These are phyloP conservation scores for Naegleria fowleri DNA, from an alignment of 208 protist species.

Conservation along the genomic window DNA sequence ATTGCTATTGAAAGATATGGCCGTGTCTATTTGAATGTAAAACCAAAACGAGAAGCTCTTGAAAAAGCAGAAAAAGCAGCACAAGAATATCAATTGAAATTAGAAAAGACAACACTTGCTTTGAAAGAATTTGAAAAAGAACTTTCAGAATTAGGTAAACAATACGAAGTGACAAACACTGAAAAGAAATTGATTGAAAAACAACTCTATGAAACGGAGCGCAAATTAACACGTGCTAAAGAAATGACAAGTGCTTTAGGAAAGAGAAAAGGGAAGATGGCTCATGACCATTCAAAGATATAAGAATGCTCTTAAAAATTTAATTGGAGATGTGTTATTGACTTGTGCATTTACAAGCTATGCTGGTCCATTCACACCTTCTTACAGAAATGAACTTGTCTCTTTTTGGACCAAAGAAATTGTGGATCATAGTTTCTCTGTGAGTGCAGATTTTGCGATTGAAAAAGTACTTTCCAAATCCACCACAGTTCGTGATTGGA, in stretches of 20 bases:
- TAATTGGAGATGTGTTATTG: conserved; percentile 91
- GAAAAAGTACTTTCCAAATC: conserved; percentile 86
- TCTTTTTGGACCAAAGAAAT: conserved; percentile 77
- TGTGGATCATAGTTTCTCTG: conserved; percentile 67
- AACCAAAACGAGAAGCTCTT: conserved; percentile 90
- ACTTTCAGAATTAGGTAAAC: conserved; percentile 75
- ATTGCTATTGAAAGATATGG: conserved; percentile 94
- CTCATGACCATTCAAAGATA: conserved; percentile 80
- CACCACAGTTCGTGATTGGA: conserved; percentile 92
- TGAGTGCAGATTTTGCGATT: conserved; percentile 76
- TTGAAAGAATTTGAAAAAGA: conserved; percentile 84
- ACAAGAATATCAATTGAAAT: conserved; percentile 82
- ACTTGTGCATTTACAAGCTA: conserved; percentile 94
- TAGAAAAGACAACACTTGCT: conserved; percentile 80
- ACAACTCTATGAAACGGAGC: conserved; percentile 76
- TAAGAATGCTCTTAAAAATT: conserved; percentile 71
- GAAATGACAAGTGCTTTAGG: conserved; percentile 92
- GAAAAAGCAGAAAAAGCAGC: conserved; percentile 83
- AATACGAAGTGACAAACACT: conserved; percentile 75
- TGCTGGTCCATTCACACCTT: conserved; percentile 88
- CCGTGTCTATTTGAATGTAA: conserved; percentile 89
- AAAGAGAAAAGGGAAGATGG: conserved; percentile 91
- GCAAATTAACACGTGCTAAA: conserved; percentile 90
- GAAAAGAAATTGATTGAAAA: conserved; percentile 82
- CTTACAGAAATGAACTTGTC: conserved; percentile 83